phyloP scores from a whole-genome alignment of 805 yeast genomes.

The Yamadazyma tumulicola region DNA sequence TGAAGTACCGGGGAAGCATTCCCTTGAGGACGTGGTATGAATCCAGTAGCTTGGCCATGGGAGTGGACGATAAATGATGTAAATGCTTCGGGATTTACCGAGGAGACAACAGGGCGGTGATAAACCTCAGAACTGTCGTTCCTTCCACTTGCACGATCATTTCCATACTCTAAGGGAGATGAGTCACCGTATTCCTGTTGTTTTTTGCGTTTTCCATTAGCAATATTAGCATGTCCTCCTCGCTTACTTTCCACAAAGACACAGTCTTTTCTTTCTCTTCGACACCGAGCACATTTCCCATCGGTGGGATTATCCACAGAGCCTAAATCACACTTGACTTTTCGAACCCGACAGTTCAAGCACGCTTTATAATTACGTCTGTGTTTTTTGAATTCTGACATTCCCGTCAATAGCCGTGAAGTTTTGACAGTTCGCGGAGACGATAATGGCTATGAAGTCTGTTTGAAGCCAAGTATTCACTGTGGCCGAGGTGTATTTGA shows the following conservation, averaged over 20 bases:
- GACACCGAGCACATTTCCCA: conserved; percentile 85
- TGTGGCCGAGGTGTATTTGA: too few species aligned
- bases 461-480: too few species aligned
- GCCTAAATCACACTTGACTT: conserved; percentile 85
- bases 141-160: background rate
- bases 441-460: background rate
- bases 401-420: conserved; percentile 9
- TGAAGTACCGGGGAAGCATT: background rate
- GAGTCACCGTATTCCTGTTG: conserved; percentile 1
- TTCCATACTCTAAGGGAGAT: background rate
- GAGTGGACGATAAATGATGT: too few species aligned
- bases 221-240: conserved; percentile 24
- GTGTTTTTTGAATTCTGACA: conserved; percentile 27
- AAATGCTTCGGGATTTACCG: conserved; percentile 6
- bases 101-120: conserved; percentile 14
- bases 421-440: background rate
- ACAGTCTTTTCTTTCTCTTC: conserved; percentile 79
- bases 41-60: too few species aligned
- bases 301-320: conserved; percentile 64
- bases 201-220: conserved; percentile 51
- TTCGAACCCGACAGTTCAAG: conserved; percentile 76
- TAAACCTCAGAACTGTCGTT: background rate
- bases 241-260: conserved; percentile 48
- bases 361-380: conserved; percentile 80
- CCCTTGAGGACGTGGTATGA: too few species aligned